Percentiles rank a stretch among this genome's conserved stretches.
Evolutionary conservation across 2,329 filamentous ascomycete genomes (phyloP).

Genomic region (Knoxdaviesia capensis): DNA sequence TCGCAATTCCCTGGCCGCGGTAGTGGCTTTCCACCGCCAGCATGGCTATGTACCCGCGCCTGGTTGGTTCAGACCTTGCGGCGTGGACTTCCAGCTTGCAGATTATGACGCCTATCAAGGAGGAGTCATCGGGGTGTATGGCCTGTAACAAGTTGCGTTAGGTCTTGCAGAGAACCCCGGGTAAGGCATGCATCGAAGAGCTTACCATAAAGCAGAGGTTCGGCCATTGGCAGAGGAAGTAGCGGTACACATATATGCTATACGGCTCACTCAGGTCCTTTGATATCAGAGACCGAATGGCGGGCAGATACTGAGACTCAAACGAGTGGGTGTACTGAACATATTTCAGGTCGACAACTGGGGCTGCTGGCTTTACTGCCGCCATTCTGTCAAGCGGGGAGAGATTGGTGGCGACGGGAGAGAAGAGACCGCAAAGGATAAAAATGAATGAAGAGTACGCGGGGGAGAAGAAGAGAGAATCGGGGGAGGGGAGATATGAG

Average conservation of each 20-base stretch:
- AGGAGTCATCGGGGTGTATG: conserved; percentile 34
- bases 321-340: conserved; percentile 41
- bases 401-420: too few species aligned
- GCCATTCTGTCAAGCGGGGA: too few species aligned
- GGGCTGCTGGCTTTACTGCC: too few species aligned
- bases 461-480: too few species aligned
- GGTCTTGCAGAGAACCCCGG: conserved; percentile 2
- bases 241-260: conserved; percentile 97
- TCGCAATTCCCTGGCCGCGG: conserved; percentile 73
- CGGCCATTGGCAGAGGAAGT: conserved; percentile 95
- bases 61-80: conserved; percentile 50
- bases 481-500: too few species aligned
- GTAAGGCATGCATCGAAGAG: not conserved
- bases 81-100: conserved; percentile 87
- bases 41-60: conserved; percentile 96
- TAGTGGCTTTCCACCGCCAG: conserved; percentile 69
- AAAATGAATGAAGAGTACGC: too few species aligned
- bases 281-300: conserved; percentile 82
- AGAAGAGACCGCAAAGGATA: too few species aligned
- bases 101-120: conserved; percentile 75
- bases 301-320: conserved; percentile 49
- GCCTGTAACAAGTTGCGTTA: conserved; percentile 20
- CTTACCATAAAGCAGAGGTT: conserved; percentile 87
- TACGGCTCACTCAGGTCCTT: conserved; percentile 96
- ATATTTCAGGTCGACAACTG: conserved; percentile 26